Evolutionary conservation across 2,329 filamentous ascomycete species (phyloP), one percentile per base, ranked within the genome.

Genomic region (Sphaceloma murrayae): DNA sequence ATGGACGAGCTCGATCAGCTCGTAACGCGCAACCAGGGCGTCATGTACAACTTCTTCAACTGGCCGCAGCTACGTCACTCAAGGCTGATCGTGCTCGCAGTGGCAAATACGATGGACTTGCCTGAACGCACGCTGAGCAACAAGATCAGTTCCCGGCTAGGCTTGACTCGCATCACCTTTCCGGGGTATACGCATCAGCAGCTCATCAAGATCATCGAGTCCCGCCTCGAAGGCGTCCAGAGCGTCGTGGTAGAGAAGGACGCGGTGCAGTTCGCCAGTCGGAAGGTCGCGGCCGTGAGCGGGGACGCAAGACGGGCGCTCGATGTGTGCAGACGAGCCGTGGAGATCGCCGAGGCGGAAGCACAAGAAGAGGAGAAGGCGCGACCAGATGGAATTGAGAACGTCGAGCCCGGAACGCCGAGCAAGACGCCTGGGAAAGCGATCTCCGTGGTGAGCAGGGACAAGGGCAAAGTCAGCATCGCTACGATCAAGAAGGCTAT

Each of bases 11-110:
- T 98, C 36, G 91, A 98, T 60, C 91, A 98, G 64, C 75, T 98
- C 5, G 93, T 98, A 4, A 98, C 91, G 9, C 91, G 89, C 58
- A 96, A 94, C 57, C 93, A 98, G 62, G 89, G 85, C n/a, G 91
- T 98, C 65, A 98, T 98, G 91, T 98, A 98, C 68, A 98, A 98
- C 63, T 98, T 98, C 64, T 98, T 98, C 74, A 98, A 98, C 59
- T 98, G 91, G 91, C 91, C 91, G 3, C 84, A 85, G 8, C 70
- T 96, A 44, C 77, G 85, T 39, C 88, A 98, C 63, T 94, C 86
- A 44, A 78, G 88, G 38, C 72, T 98, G 33, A 95, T 98, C 61
- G 93, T 98, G 5, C 77, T 98, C 5, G 93, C 93, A 8, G 91
- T 98, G 13, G 93, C 91, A 43, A 98, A 98, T 63, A 98, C 91